Conservation (phyloP, 495 filamentous ascomycete genomes). For the Cryomyces antarcticus region DNA sequence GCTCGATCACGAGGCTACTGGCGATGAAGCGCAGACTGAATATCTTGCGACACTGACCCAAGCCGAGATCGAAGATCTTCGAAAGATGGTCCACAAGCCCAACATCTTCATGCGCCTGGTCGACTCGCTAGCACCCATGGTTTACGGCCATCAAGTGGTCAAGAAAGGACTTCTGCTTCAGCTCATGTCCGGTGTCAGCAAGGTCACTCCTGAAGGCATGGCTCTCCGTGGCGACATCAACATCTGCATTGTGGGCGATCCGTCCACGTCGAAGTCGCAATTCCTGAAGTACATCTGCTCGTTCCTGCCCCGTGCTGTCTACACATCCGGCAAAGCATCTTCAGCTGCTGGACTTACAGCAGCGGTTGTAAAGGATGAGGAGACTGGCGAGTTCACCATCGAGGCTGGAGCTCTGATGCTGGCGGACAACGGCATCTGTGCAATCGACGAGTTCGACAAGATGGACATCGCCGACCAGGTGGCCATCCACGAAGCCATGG, state of each 20-base stretch:
- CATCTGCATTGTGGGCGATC: conserved; percentile 95
- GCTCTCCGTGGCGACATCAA: conserved; percentile 91
- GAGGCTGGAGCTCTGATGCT: conserved; percentile 97
- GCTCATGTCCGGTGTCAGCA: conserved; percentile 79
- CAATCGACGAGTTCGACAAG: conserved; percentile 99
- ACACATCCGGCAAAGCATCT: conserved; percentile 94
- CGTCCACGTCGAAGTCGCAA: conserved; percentile 94
- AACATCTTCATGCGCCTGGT: conserved; percentile 90
- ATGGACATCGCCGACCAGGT: conserved; percentile 98
- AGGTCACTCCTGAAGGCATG: conserved; percentile 81
- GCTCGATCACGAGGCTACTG: conserved; percentile 40
- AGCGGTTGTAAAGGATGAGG: conserved; percentile 91
- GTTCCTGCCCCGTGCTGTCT: conserved; percentile 86
- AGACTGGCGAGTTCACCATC: conserved; percentile 97
- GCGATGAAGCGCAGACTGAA: conserved; percentile 73
- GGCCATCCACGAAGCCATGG: conserved; percentile 99
- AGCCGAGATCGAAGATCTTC: conserved; percentile 75
- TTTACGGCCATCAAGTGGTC: conserved; percentile 91
- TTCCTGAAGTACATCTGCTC: conserved; percentile 97
- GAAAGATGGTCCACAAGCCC: conserved; percentile 80
- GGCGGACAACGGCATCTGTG: conserved; percentile 90
- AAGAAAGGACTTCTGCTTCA: conserved; percentile 94
- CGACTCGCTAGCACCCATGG: conserved; percentile 88
- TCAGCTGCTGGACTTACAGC: conserved; percentile 95
- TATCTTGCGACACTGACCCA: conserved; percentile 65